phyloP scores from a whole-genome alignment of 345 rosid species.

The Salix purpurea region DNA sequence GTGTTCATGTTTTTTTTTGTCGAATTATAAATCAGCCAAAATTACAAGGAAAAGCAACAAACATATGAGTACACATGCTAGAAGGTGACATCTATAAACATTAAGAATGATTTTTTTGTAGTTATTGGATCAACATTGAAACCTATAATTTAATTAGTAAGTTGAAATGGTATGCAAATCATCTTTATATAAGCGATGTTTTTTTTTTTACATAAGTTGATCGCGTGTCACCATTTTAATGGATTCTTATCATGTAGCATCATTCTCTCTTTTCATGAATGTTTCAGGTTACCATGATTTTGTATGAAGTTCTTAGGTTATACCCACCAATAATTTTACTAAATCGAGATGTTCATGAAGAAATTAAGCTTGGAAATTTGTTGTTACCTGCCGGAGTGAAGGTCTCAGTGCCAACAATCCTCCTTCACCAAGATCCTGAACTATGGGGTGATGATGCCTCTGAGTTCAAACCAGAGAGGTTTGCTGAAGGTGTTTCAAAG shows the following conservation, averaged over 20 bases:
- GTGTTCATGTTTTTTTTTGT: too few species aligned
- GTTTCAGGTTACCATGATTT: constrained; percentile 17
- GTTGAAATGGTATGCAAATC: too few species aligned
- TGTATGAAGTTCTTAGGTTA: constrained; percentile 18
- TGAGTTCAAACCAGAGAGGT: constrained; percentile 32
- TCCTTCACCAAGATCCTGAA: constrained; percentile 12
- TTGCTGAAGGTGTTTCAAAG: constrained; percentile 31
- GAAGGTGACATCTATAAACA: too few species aligned
- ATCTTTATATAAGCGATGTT: too few species aligned
- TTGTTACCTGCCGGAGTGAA: constrained; percentile 8
- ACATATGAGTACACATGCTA: too few species aligned
- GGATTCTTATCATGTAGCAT: not conserved
- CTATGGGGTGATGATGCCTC: constrained; percentile 28
- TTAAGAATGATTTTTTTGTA: too few species aligned
- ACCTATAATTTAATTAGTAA: too few species aligned
- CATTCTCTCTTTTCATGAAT: not conserved
- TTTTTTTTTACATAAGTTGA: too few species aligned
- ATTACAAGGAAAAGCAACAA: too few species aligned
- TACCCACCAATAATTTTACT: not conserved
- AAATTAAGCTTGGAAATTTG: constrained; percentile 2
- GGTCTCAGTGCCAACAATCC: not conserved
- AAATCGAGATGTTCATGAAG: not conserved
- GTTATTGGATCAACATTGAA: too few species aligned
- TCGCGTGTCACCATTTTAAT: too few species aligned
- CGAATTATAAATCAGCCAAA: too few species aligned